Evolutionary conservation across 805 yeast species (phyloP).

Genomic region (Hanseniaspora taiwanica): DNA sequence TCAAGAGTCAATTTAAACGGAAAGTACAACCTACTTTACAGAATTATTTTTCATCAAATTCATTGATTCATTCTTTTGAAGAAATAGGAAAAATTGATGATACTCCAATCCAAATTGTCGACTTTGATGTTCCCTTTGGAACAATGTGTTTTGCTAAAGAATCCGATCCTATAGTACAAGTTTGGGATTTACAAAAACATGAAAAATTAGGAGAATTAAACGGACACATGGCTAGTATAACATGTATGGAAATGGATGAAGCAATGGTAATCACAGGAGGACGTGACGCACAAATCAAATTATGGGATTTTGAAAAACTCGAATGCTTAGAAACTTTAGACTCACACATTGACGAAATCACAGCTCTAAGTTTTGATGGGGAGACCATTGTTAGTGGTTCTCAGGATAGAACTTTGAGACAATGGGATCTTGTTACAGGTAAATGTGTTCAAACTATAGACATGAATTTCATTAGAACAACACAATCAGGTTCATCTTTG

Average conservation of each 20-base stretch:
- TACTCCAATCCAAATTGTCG: constrained; percentile 41
- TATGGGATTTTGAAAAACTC: constrained; percentile 39
- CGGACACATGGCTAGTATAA: constrained; percentile 50
- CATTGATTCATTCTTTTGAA: constrained; percentile 33
- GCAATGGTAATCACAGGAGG: constrained; percentile 38
- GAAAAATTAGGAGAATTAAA: constrained; percentile 36
- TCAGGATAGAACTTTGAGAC: constrained; percentile 56
- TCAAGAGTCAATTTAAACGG: constrained; percentile 19
- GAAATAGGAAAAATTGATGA: constrained; percentile 42
- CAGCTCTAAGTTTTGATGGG: constrained; percentile 44
- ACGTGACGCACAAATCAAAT: constrained; percentile 44
- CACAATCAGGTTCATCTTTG: not conserved
- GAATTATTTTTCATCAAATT: constrained; percentile 49
- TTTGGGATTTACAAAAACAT: constrained; percentile 67
- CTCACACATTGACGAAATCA: constrained; percentile 54
- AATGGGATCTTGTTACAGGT: constrained; percentile 61
- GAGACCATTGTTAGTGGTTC: constrained; percentile 54
- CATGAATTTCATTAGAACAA: constrained; percentile 25
- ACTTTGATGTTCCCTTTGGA: constrained; percentile 65
- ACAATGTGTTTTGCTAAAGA: constrained; percentile 60
- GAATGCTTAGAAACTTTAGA: constrained; percentile 30
- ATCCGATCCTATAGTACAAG: constrained; percentile 60
- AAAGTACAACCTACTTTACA: constrained; percentile 51
- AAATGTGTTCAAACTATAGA: constrained; percentile 60
- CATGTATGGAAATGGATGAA: constrained; percentile 47